A percentile compares a stretch with the other conserved stretches of the same genome.
These are phyloP conservation scores for Podaxis sp. DNA, from an alignment of 768 basidiomycete genomes.

Conservation along the genomic window DNA sequence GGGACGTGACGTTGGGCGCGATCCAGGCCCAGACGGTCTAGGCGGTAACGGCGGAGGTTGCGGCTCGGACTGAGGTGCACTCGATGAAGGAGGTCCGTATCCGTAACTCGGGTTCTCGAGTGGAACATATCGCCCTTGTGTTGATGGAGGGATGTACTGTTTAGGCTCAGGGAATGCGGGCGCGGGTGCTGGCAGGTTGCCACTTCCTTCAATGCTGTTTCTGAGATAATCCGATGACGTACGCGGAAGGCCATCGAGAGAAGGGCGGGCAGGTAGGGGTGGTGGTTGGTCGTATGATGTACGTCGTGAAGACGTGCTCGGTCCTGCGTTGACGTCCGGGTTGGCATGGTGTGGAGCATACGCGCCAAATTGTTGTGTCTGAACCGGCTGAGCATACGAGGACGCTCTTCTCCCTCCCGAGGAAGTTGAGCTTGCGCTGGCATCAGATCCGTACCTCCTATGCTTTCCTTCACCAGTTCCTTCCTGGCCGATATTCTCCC, in stretches of 20 bases:
- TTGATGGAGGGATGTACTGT: neutral
- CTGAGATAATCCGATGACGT: conserved; percentile 3
- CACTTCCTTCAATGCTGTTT: neutral
- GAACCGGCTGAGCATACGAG: neutral
- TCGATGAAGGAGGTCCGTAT: neutral
- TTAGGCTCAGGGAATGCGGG: neutral
- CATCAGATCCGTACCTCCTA: neutral
- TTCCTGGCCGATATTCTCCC: neutral
- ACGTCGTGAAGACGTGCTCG: neutral
- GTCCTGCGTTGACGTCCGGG: neutral
- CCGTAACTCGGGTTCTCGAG: neutral
- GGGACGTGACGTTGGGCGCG: neutral
- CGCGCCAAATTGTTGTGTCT: neutral
- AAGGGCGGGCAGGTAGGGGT: neutral
- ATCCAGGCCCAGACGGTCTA: neutral
- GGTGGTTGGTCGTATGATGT: neutral
- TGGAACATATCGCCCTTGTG: neutral
- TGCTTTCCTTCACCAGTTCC: neutral
- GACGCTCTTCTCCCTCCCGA: neutral
- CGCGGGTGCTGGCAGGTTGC: neutral
- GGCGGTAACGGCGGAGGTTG: neutral
- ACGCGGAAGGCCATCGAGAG: neutral
- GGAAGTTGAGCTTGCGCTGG: neutral
- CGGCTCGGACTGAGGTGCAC: neutral
- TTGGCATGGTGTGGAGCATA: neutral